Percentiles rank a stretch among this genome's conserved stretches.
phyloP scores from a whole-genome alignment of 257 asterid species.

The Solanum etuberosum region DNA sequence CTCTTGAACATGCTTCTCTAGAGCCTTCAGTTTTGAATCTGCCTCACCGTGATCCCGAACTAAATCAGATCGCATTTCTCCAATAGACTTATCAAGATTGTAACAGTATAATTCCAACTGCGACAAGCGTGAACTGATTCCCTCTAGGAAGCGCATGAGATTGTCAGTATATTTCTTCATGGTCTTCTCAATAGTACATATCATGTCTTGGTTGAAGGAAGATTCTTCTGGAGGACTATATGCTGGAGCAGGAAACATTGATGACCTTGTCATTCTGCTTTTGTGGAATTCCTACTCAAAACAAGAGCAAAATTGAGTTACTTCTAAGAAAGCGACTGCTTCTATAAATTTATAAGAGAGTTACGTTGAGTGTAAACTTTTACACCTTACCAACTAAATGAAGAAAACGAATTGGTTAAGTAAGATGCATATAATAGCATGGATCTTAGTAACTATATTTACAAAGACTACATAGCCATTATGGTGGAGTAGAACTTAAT shows the following conservation, averaged over 20 bases:
- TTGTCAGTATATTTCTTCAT: constrained; percentile 84
- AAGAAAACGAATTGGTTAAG: neutral
- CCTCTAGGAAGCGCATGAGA: constrained; percentile 90
- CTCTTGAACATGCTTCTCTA: constrained; percentile 88
- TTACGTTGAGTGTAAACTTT: neutral
- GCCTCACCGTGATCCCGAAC: constrained; percentile 70
- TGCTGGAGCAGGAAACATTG: constrained; percentile 48
- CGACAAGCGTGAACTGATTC: constrained; percentile 86
- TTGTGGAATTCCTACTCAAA: constrained; percentile 64
- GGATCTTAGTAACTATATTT: neutral
- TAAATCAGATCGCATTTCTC: constrained; percentile 79
- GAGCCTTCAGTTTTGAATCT: constrained; percentile 65
- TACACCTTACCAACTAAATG: neutral
- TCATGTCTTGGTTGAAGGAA: constrained; percentile 57
- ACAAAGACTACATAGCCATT: neutral
- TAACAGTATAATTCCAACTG: constrained; percentile 85
- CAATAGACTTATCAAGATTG: constrained; percentile 85
- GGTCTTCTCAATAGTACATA: constrained; percentile 50
- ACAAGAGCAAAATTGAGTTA: neutral
- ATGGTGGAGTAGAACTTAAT: neutral
- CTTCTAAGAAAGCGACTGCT: neutral
- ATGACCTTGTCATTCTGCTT: constrained; percentile 64
- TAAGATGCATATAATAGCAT: neutral
- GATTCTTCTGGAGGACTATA: constrained; percentile 73
- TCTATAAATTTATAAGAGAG: neutral